Base-by-base conservation (phyloP, 2,329 filamentous ascomycete species). In the Pestalotiopsis sp. region DNA sequence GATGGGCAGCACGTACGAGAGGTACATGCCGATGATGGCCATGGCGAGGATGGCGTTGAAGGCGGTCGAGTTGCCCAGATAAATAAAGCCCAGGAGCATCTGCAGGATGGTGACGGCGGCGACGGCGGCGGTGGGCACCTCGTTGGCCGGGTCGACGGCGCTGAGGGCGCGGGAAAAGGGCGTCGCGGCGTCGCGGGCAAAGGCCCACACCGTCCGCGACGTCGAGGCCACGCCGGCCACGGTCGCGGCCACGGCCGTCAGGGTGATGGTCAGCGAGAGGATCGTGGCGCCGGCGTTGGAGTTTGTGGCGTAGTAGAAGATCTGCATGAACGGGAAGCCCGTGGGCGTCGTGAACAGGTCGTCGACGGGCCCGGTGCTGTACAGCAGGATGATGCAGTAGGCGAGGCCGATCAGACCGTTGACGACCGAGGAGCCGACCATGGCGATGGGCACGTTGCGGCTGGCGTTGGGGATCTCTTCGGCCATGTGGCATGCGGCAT, bases 391-490 rank as follows among this genome's bases (percentile, higher is more conserved):
- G 66, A 84, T 76, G 39, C 76, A 77, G 70, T 81, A 85, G 3
- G 76, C 75, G 1, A 86, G 75, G 3, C 83, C 84, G 62, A 86
- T 79, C 1, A 85, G 63, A 0, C 83, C 84, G 64, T 86, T 86
- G 49, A 83, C 73, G 0, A 78, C 65, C 2, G 79, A 76, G 52
- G 75, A 78, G 4, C 78, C 77, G 0, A 80, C 71, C 77, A 80
- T 80, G 5, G 78, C 78, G 4, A 78, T 45, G 0, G 78, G 78
- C 0, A 80, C 78, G 25, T 79, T 76, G 0, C 77, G 75, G n/a
- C 72, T 76, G 0, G 79, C 75, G 20, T 80, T 69, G 3, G 76
- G 79, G 20, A 80, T 72, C 41, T 80, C 78, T 41, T 80, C 79
- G 3, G 78, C 74, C 12, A 80, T 25, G 63, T 80, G 78, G 36